These are phyloP conservation scores for Aegilops umbellulata DNA, from an alignment of 176 grass and related monocot genomes.

Conservation along the genomic window DNA sequence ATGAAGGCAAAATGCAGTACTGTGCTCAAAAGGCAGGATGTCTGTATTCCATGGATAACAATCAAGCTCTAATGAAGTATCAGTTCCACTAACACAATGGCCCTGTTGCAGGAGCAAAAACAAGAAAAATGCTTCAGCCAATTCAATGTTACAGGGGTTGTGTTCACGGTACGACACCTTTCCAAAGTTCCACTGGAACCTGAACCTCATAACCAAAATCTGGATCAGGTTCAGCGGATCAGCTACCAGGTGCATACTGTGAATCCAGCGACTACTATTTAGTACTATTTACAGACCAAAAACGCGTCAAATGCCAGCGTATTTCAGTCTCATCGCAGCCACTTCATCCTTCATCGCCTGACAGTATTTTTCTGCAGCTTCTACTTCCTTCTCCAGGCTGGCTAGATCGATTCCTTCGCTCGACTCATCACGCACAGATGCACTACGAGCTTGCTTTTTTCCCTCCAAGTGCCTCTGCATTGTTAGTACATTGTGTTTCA, in stretches of 20 bases:
- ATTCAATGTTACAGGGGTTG: background rate
- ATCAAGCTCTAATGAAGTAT: slow-evolving; percentile 22
- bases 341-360: slow-evolving; percentile 51
- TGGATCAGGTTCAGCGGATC: background rate
- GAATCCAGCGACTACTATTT: background rate
- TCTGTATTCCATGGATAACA: background rate
- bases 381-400: slow-evolving; percentile 52
- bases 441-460: slow-evolving; percentile 21
- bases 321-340: slow-evolving; percentile 34
- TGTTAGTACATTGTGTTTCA: slow-evolving; percentile 45
- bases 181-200: background rate
- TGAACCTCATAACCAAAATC: background rate
- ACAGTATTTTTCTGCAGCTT: slow-evolving; percentile 50
- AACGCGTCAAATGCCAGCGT: background rate
- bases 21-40: background rate
- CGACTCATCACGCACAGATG: slow-evolving; percentile 5
- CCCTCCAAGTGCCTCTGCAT: slow-evolving; percentile 52
- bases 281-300: background rate
- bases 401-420: slow-evolving; percentile 29
- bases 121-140: background rate
- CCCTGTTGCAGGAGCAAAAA: background rate
- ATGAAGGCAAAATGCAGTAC: background rate
- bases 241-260: background rate
- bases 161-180: background rate
- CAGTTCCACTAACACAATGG: background rate